phyloP scores from a whole-genome alignment of 2,329 filamentous ascomycete genomes.

The Ploettnerulaceae sp. region DNA sequence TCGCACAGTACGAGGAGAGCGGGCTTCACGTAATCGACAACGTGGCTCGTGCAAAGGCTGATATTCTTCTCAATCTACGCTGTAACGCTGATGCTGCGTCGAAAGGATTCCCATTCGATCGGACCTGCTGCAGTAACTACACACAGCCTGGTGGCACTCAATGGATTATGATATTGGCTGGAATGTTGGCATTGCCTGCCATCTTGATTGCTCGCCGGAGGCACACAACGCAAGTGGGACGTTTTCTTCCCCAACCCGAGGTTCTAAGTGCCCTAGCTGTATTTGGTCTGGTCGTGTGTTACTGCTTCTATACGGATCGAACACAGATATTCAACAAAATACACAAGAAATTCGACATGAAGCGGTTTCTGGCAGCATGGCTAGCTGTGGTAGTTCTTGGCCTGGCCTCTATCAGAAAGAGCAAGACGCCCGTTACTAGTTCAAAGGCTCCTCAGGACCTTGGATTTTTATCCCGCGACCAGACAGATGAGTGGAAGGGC shows the following conservation, averaged over 20 bases:
- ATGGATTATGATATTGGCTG: conserved; percentile 32
- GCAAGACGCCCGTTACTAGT: conserved; percentile 2
- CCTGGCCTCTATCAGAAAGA: conserved; percentile 31
- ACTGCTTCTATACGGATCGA: conserved; percentile 51
- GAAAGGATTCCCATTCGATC: conserved; percentile 41
- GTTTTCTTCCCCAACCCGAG: conserved; percentile 20
- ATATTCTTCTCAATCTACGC: conserved; percentile 45
- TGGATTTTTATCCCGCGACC: conserved; percentile 47
- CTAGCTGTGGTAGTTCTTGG: conserved; percentile 30
- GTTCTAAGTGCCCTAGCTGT: conserved; percentile 21
- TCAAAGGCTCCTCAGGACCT: conserved; percentile 18
- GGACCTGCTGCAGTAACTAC: conserved; percentile 50
- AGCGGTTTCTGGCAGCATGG: conserved; percentile 33
- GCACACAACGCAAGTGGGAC: conserved; percentile 13
- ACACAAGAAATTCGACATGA: conserved; percentile 41
- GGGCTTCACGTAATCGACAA: conserved; percentile 45
- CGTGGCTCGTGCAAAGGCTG: conserved; percentile 44
- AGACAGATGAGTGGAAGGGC: conserved; percentile 63
- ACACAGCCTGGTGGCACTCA: conserved; percentile 36
- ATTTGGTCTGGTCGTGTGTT: conserved; percentile 32
- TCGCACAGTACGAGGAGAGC: conserved; percentile 40
- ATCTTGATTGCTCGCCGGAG: conserved; percentile 23
- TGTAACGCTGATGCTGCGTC: conserved; percentile 46
- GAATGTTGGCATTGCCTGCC: conserved; percentile 31
- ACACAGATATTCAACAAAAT: conserved; percentile 49